These are phyloP conservation scores for Raffaelea deltoideospora DNA, from an alignment of 2,329 filamentous ascomycete species.

Conservation along the genomic window DNA sequence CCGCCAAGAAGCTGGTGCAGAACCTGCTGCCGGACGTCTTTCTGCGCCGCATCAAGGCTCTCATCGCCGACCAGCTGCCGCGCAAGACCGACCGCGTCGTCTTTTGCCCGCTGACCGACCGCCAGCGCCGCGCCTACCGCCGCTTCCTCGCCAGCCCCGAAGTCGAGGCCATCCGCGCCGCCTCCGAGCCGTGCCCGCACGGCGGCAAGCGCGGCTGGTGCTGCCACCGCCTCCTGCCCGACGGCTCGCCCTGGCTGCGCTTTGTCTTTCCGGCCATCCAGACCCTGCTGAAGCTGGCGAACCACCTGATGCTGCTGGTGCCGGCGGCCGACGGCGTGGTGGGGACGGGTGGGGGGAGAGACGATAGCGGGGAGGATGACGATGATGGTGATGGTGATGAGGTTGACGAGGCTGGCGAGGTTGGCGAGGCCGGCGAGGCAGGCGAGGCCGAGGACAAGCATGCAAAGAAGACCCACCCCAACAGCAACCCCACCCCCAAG, in stretches of 20 bases:
- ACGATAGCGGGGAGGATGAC: not conserved
- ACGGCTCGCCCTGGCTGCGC: conserved; percentile 43
- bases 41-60: conserved; percentile 76
- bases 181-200: conserved; percentile 56
- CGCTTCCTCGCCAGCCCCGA: conserved; percentile 62
- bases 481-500: too few relatives aligned
- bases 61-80: conserved; percentile 84
- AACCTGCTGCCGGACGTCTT: conserved; percentile 86
- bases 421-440: not conserved
- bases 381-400: not conserved
- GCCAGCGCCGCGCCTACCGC: conserved; percentile 70
- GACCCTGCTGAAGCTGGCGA: conserved; percentile 73
- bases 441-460: conserved; percentile 43
- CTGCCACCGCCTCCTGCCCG: conserved; percentile 47
- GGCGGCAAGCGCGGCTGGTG: conserved; percentile 69
- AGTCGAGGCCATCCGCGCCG: conserved; percentile 51
- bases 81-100: conserved; percentile 91
- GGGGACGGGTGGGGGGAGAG: not conserved
- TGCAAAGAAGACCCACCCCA: too few relatives aligned
- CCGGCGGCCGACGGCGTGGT: conserved; percentile 46
- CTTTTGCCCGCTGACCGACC: conserved; percentile 78
- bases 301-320: conserved; percentile 80
- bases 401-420: not conserved
- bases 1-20: conserved; percentile 69
- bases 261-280: conserved; percentile 76